Evolutionary conservation across 345 rosid species (phyloP).

Genomic region (Eucalyptus virginea): DNA sequence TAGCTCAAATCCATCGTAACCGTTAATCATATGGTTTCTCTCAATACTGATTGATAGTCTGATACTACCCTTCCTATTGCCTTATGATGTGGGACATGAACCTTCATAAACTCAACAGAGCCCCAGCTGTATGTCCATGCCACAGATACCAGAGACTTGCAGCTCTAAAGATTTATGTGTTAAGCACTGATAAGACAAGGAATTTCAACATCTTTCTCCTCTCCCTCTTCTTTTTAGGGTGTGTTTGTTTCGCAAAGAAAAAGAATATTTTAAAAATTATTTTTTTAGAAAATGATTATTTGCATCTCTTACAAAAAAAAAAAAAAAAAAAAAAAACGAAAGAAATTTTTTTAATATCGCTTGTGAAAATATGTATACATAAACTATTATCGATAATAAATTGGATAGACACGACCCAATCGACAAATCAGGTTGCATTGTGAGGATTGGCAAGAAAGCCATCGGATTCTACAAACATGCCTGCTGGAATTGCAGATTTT

Average conservation of each 20-base stretch:
- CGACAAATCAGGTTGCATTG: not conserved
- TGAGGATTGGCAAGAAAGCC: not conserved
- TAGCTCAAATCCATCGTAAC: too few species aligned
- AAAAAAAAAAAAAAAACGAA: too few species aligned
- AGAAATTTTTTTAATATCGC: rapidly evolving
- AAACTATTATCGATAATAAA: too few species aligned
- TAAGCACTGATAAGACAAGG: not conserved
- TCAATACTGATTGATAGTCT: not conserved
- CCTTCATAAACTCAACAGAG: not conserved
- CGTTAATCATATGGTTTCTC: not conserved
- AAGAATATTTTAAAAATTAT: too few species aligned
- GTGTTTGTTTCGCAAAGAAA: too few species aligned
- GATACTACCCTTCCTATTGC: not conserved
- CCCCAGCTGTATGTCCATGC: not conserved
- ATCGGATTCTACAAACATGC: not conserved
- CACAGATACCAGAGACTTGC: not conserved
- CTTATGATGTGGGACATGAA: not conserved
- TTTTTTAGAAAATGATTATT: too few species aligned
- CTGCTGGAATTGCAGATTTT: not conserved
- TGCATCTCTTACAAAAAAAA: not conserved
- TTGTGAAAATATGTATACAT: too few species aligned
- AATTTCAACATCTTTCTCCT: not conserved
- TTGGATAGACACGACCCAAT: not conserved
- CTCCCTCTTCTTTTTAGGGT: not conserved
- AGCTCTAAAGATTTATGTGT: not conserved